phyloP scores from a whole-genome alignment of 2,329 filamentous ascomycete species.

The Zymoseptoria pseudotritici region DNA sequence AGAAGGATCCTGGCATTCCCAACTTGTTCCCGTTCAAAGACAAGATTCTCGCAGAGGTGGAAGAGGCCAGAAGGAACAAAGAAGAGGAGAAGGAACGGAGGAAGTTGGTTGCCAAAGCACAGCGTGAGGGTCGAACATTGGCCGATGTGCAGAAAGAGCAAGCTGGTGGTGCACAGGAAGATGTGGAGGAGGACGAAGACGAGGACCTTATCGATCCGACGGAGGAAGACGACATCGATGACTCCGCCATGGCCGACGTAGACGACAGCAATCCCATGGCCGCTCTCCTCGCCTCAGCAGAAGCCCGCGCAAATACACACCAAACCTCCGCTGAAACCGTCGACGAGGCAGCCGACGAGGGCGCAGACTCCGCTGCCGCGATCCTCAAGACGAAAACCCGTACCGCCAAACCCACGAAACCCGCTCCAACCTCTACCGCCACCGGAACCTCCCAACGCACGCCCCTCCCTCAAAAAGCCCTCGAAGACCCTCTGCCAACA shows the following conservation, averaged over 20 bases:
- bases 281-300: conserved; percentile 77
- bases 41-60: conserved; percentile 86
- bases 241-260: conserved; percentile 52
- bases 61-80: conserved; percentile 75
- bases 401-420: background rate
- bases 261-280: conserved; percentile 82
- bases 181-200: conserved; percentile 45
- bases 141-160: conserved; percentile 47
- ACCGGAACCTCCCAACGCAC: conserved; percentile 41
- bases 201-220: conserved; percentile 31
- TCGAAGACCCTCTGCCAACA: conserved; percentile 83
- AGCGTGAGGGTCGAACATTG: conserved; percentile 30
- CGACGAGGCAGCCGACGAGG: conserved; percentile 51
- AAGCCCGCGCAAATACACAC: conserved; percentile 58
- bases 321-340: conserved; percentile 54
- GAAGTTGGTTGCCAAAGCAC: conserved; percentile 58
- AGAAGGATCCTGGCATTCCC: conserved; percentile 96
- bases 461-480: conserved; percentile 86
- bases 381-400: conserved; percentile 2
- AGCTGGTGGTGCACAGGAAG: conserved; percentile 38
- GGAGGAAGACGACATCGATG: conserved; percentile 43
- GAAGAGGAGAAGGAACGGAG: conserved; percentile 67
- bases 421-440: background rate
- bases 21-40: conserved; percentile 98
- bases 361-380: conserved; percentile 35